Percentiles rank a stretch among this genome's conserved stretches.
These are phyloP conservation scores for Paracamarosporium sp. DNA, from an alignment of 2,329 filamentous ascomycete genomes.

Conservation along the genomic window DNA sequence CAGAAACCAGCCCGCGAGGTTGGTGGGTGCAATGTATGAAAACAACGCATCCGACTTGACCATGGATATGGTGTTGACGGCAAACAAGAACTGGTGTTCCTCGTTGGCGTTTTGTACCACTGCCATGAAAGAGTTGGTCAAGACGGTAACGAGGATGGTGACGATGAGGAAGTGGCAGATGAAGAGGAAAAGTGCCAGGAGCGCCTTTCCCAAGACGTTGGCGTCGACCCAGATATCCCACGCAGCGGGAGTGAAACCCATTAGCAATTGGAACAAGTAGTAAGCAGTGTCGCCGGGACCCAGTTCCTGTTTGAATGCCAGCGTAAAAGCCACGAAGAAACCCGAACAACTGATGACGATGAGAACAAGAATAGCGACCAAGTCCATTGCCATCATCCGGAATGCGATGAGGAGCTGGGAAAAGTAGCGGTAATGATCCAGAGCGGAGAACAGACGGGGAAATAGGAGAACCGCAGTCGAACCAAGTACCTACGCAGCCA, in stretches of 20 bases:
- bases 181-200: constrained; percentile 84
- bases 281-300: constrained; percentile 81
- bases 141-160: constrained; percentile 92
- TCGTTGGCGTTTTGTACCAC: constrained; percentile 93
- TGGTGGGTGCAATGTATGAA: constrained; percentile 89
- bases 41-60: constrained; percentile 98
- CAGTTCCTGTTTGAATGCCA: constrained; percentile 75
- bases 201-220: constrained; percentile 76
- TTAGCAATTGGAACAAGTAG: constrained; percentile 89
- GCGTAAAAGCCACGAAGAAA: constrained; percentile 92
- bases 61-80: constrained; percentile 96
- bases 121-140: constrained; percentile 95
- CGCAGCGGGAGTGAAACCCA: constrained; percentile 94
- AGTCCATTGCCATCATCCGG: constrained; percentile 88
- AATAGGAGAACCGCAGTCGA: constrained; percentile 89
- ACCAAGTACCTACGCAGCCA: too few species aligned
- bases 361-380: constrained; percentile 82
- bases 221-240: constrained; percentile 89
- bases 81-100: constrained; percentile 91
- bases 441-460: constrained; percentile 87
- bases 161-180: constrained; percentile 96
- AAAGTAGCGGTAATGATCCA: constrained; percentile 96
- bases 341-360: constrained; percentile 90
- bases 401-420: constrained; percentile 94
- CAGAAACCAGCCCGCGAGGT: constrained; percentile 88